Percentiles rank a stretch among this genome's conserved stretches.
Evolutionary conservation across 108 stramenopile genomes (phyloP).

Genomic region (Craspedostauros australis): DNA sequence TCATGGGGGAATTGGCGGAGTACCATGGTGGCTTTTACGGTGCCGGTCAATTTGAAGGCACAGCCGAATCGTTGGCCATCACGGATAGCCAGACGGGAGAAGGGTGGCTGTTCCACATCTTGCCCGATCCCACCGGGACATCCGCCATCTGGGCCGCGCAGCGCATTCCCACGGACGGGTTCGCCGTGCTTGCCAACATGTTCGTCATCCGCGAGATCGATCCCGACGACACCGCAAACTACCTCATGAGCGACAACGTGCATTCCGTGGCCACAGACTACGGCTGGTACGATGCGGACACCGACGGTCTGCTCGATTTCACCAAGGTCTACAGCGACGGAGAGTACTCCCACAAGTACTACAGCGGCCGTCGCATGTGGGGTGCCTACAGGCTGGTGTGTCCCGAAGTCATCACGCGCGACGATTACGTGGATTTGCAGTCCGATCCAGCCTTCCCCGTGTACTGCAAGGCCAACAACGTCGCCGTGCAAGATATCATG

Average conservation of each 20-base stretch:
- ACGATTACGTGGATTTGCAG: slow-evolving; percentile 40
- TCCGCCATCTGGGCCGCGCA: slow-evolving; percentile 85
- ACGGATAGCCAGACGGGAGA: slow-evolving; percentile 56
- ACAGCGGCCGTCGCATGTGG: slow-evolving; percentile 39
- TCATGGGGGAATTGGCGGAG: slow-evolving; percentile 76
- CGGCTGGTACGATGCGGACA: slow-evolving; percentile 26
- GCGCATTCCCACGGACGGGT: slow-evolving; percentile 51
- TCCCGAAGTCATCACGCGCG: slow-evolving; percentile 12
- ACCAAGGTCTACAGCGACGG: slow-evolving; percentile 43
- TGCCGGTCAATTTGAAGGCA: slow-evolving; percentile 56
- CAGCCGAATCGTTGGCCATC: slow-evolving; percentile 65
- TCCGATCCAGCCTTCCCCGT: slow-evolving; percentile 66
- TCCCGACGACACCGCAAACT: slow-evolving; percentile 50
- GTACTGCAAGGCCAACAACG: slow-evolving; percentile 32
- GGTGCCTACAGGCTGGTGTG: slow-evolving; percentile 26
- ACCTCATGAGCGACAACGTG: slow-evolving; percentile 57
- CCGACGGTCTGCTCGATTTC: slow-evolving; percentile 33
- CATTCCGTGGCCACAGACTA: slow-evolving; percentile 54
- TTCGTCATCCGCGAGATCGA: slow-evolving; percentile 64
- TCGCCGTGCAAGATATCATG: slow-evolving; percentile 35
- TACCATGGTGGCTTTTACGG: slow-evolving; percentile 84
- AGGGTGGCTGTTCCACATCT: slow-evolving; percentile 81
- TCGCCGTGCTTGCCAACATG: slow-evolving; percentile 77
- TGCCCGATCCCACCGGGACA: slow-evolving; percentile 70
- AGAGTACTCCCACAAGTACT: slow-evolving; percentile 48